Base-by-base conservation (phyloP, 768 basidiomycete species). In the Mycena belliarum region DNA sequence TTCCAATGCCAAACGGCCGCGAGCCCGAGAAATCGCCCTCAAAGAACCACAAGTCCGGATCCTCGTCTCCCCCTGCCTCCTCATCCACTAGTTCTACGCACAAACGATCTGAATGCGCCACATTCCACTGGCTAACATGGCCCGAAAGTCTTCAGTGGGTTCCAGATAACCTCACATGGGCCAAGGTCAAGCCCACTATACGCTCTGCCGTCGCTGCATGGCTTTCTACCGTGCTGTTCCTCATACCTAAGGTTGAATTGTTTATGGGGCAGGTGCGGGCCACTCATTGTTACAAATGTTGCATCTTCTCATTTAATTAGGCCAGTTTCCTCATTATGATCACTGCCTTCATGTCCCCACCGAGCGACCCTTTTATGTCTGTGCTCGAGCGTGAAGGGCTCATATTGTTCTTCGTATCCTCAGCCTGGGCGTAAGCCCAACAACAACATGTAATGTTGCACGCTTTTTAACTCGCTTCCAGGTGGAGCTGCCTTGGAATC, bases 401-500 rank as follows among this genome's bases (percentile, higher is more conserved):
- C 7, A 81, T 86, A 33, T 57, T 88, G 6, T 20, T 75, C 0
- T 82, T 85, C 44, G 79, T 79, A 0, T 61, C 73, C 2, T 20
- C 76, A 10, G 75, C 77, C 25, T 90, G 86, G 87, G 87, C 80
- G 87, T 87, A 60, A 68, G 84, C 79, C n/a, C 14, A n/a, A n/a
- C n/a, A n/a, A n/a, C n/a, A n/a, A n/a, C n/a, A 11, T 52, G 24
- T 26, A 29, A 29, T 16, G 11, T 46, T 2, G 1, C 18, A 16
- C 20, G 16, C 37, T 41, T 3, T 33, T 18, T 32, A 12, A 44
- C 33, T n/a, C 55, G 51, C 20, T 38, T 23, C 29, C 32, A 89
- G 88, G 24, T 91, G 88, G 88, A 71, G 73, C 12, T 86, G 83
- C 65, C 73, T 91, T 4, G 89, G 81, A 5, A 81, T 90, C 7